Conservation (phyloP, 2,329 filamentous ascomycete genomes). For the Zymoseptoria brevis region DNA sequence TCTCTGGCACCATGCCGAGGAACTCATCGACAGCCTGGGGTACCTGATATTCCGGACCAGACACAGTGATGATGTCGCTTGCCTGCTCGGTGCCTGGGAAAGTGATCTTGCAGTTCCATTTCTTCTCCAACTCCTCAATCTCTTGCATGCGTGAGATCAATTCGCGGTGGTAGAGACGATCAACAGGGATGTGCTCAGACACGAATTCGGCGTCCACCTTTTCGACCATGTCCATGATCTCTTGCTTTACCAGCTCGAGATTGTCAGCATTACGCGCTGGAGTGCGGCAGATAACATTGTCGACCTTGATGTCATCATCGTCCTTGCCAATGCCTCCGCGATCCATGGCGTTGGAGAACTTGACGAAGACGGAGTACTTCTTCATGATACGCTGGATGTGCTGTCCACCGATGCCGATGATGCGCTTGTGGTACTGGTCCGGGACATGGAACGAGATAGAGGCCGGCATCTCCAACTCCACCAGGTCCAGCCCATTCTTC, state of each 20-base stretch:
- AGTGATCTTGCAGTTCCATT: constrained; percentile 99
- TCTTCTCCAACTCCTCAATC: constrained; percentile 93
- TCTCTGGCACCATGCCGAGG: constrained; percentile 94
- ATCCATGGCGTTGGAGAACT: constrained; percentile 99
- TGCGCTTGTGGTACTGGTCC: constrained; percentile 98
- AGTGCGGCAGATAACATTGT: constrained; percentile 97
- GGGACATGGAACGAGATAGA: constrained; percentile 99
- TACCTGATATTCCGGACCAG: constrained; percentile 95
- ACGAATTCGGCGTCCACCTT: constrained; percentile 96
- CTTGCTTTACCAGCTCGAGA: constrained; percentile 92
- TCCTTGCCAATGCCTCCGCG: constrained; percentile 87
- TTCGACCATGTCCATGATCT: constrained; percentile 99
- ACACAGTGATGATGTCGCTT: constrained; percentile 91
- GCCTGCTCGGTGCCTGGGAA: constrained; percentile 97
- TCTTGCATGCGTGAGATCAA: constrained; percentile 80
- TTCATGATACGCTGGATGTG: constrained; percentile 99
- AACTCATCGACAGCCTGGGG: constrained; percentile 95
- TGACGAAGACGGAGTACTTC: constrained; percentile 99
- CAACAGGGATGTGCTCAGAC: constrained; percentile 84
- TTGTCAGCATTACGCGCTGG: constrained; percentile 96
- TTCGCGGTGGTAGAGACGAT: constrained; percentile 90
- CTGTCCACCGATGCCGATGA: constrained; percentile 95
- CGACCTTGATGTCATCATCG: constrained; percentile 96
- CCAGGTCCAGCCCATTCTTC: constrained; percentile 82
- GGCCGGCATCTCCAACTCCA: constrained; percentile 98